phyloP scores from a whole-genome alignment of 768 basidiomycete species.

The Lactifluus rugatus region DNA sequence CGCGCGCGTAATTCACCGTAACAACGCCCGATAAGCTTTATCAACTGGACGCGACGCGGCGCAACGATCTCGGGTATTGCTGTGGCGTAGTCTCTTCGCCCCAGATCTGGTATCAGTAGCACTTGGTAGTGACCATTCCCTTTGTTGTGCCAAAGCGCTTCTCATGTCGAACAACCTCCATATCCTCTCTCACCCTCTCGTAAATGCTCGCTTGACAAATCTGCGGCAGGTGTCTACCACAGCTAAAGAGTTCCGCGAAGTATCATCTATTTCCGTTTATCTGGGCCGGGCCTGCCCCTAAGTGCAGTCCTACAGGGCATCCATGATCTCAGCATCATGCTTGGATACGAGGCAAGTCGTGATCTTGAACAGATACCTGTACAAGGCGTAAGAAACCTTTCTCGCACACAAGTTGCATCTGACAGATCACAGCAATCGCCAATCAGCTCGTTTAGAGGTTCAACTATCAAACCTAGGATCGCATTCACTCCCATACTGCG shows the following conservation, averaged over 20 bases:
- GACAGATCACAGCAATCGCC: conserved; percentile 49
- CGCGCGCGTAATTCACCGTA: no score
- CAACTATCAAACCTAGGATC: conserved; percentile 61
- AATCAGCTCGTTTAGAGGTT: conserved; percentile 69
- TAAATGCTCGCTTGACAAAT: conserved; percentile 17
- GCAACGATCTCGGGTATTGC: no score
- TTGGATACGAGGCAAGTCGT: conserved; percentile 78
- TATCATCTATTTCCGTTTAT: not conserved
- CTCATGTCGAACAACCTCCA: conserved; percentile 13
- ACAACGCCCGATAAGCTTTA: no score
- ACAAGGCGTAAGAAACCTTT: conserved; percentile 44
- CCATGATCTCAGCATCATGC: conserved; percentile 59
- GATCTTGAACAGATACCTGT: conserved; percentile 54
- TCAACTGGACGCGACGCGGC: no score
- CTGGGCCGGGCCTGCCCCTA: not conserved
- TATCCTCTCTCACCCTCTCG: conserved; percentile 18
- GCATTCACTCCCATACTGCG: conserved; percentile 88
- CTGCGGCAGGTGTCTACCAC: conserved; percentile 16
- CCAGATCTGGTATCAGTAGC: no score
- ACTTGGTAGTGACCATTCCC: no score
- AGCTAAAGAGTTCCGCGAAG: conserved; percentile 20
- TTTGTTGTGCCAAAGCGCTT: not conserved
- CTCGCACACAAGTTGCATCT: not conserved
- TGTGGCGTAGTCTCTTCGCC: no score
- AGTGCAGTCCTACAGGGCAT: conserved; percentile 42